These are phyloP conservation scores for Phylloboletellus chloephorus DNA, from an alignment of 1,284 basidiomycete species.

Conservation along the genomic window DNA sequence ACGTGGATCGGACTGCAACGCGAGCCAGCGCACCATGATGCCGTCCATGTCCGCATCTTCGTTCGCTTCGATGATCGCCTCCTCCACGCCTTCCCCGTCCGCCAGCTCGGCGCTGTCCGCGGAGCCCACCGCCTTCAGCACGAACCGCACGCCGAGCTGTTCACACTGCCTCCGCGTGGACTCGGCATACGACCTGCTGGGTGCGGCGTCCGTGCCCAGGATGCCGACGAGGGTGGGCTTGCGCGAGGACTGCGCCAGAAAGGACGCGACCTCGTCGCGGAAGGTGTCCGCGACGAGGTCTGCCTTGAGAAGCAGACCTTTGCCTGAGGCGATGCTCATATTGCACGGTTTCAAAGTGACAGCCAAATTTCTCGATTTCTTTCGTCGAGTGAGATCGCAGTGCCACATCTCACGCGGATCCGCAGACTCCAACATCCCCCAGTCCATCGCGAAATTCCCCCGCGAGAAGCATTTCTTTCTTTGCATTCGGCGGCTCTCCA, in stretches of 20 bases:
- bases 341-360: too few relatives aligned
- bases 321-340: constrained; percentile 44
- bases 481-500: too few relatives aligned
- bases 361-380: too few relatives aligned
- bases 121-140: constrained; percentile 67
- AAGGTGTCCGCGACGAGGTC: constrained; percentile 66
- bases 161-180: constrained; percentile 93
- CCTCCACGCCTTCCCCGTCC: constrained; percentile 77
- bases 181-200: constrained; percentile 88
- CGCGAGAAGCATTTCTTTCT: too few relatives aligned
- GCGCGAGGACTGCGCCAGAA: constrained; percentile 38
- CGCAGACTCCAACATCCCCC: too few relatives aligned
- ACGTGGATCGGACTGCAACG: background rate
- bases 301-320: constrained; percentile 72
- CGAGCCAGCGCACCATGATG: constrained; percentile 73
- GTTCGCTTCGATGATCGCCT: constrained; percentile 93
- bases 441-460: too few relatives aligned
- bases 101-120: constrained; percentile 41
- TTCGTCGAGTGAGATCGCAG: too few relatives aligned
- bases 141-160: constrained; percentile 83
- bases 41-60: constrained; percentile 83
- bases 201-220: constrained; percentile 80
- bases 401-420: too few relatives aligned
- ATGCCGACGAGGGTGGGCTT: constrained; percentile 87
- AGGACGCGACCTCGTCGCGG: constrained; percentile 58